A percentile compares a stretch with the other conserved stretches of the same genome.
Conservation (phyloP, 129 eudicot species). For the Erigeron canadensis region DNA sequence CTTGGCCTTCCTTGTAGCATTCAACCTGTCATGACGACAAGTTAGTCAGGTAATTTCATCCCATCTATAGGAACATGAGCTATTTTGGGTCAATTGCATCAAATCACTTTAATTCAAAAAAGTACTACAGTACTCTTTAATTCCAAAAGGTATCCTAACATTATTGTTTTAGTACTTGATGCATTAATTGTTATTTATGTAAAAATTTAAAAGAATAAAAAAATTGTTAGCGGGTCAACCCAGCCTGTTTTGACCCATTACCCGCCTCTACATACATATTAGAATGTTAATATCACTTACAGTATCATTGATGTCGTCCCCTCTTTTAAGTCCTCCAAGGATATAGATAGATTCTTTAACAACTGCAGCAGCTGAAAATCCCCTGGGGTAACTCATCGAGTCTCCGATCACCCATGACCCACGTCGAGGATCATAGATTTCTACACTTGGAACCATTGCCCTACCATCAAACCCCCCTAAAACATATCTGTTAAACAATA, state of each 20-base stretch:
- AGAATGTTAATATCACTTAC: conserved; percentile 33
- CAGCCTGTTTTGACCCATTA: background rate
- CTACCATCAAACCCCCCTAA: conserved; percentile 73
- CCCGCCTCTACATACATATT: background rate
- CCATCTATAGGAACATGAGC: background rate
- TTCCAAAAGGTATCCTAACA: background rate
- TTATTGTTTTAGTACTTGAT: background rate
- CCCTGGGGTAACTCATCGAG: conserved; percentile 61
- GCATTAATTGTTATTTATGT: background rate
- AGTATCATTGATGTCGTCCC: conserved; percentile 37
- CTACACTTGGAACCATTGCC: conserved; percentile 49
- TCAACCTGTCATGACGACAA: conserved; percentile 52
- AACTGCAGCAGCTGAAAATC: conserved; percentile 62
- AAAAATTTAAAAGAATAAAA: background rate
- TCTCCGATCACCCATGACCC: conserved; percentile 61
- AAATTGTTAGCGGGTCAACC: background rate
- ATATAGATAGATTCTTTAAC: conserved; percentile 49
- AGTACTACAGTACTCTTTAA: background rate
- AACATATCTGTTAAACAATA: conserved; percentile 50
- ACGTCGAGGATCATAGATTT: conserved; percentile 70
- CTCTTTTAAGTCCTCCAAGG: conserved; percentile 55
- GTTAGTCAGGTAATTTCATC: background rate
- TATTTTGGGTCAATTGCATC: background rate
- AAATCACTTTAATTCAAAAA: background rate
- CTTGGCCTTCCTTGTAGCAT: conserved; percentile 63